Evolutionary conservation across 805 yeast species (phyloP), one percentile per base, ranked within the genome.

Genomic region (Cyberlindnera samutprakarnensis): DNA sequence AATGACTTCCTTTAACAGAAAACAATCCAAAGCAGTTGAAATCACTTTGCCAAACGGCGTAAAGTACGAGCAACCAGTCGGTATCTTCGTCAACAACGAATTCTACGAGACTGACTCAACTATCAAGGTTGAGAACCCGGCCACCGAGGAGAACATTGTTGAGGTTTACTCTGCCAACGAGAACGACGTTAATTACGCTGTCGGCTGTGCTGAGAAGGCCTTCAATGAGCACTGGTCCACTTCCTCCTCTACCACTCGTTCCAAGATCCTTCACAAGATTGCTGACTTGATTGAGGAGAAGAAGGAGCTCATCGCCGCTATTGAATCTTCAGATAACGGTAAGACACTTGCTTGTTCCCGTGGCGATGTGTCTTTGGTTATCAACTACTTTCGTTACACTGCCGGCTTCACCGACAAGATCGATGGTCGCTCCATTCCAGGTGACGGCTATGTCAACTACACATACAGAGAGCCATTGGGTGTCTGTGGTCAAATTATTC

Each of bases 21-120:
- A 47, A 29, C 15, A 36, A 13, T 58, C 61, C 11, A 42, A 47
- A 28, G 34, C 68, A 4, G 62, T 64, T 8, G 60, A 60, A 21
- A 57, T 79, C 42, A 69, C 67, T 7, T 61, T 77, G 38, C 87
- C 88, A 40, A 78, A 75, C 42, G 88, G 88, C 18, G 44, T 61
- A 20, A 61, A 66, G 22, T 81, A 79, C 52, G 67, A 73, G 31
- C 94, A 83, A 63, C 95, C 95, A 47, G 78, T 82, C 9, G 96
- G 96, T 42, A 63, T 88, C 47, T 88, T 84, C 68, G 85, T 88
- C 57, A 80, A 85, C 66, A 84, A 84, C 59, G 84, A 84, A 57
- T 85, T 81, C 50, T 78, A 79, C 35, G 48, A 62, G 30, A 70
- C 71, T 33, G 72, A 70, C 33, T 64, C 71, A 49, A 73, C 76